Conservation (phyloP, 257 asterid species). For the Salvia rosmarinus region DNA sequence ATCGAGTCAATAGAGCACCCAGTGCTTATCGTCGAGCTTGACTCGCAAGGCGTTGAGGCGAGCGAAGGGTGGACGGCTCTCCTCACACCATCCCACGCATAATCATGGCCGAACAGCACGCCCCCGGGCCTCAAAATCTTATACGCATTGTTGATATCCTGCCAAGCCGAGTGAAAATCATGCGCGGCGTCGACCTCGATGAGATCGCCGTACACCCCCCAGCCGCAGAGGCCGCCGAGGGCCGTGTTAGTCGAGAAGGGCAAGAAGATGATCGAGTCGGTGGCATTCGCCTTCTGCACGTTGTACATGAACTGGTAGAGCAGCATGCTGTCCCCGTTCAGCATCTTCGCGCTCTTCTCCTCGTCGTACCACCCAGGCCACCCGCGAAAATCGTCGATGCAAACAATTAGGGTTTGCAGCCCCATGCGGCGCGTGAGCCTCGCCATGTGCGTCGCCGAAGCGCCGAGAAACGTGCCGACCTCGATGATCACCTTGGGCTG, state of each 20-base stretch:
- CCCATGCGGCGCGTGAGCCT: conserved; percentile 47
- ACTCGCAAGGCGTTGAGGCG: conserved; percentile 16
- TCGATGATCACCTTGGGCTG: conserved; percentile 58
- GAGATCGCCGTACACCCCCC: conserved; percentile 59
- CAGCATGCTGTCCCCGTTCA: conserved; percentile 58
- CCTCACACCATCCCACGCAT: conserved; percentile 6
- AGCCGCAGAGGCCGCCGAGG: conserved; percentile 51
- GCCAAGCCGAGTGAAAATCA: conserved; percentile 65
- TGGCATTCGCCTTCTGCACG: conserved; percentile 48
- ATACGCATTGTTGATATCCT: conserved; percentile 53
- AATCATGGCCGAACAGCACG: conserved; percentile 8
- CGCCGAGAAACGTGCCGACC: conserved; percentile 68
- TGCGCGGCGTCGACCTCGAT: conserved; percentile 64
- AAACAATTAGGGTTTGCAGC: conserved; percentile 46
- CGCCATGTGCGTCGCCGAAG: conserved; percentile 69
- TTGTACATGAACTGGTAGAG: conserved; percentile 71
- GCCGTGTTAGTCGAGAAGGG: conserved; percentile 62
- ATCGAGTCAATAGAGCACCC: conserved; percentile 6
- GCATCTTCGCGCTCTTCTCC: conserved; percentile 46
- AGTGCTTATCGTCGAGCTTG: conserved; percentile 9
- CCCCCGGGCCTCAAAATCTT: conserved; percentile 56
- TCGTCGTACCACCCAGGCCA: conserved; percentile 63
- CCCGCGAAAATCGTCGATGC: conserved; percentile 71
- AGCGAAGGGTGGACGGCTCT: conserved; percentile 19
- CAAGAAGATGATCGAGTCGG: conserved; percentile 32